Evolutionary conservation across 345 rosid species (phyloP), one percentile per base, ranked within the genome.

Genomic region (Eucalyptus marginata): DNA sequence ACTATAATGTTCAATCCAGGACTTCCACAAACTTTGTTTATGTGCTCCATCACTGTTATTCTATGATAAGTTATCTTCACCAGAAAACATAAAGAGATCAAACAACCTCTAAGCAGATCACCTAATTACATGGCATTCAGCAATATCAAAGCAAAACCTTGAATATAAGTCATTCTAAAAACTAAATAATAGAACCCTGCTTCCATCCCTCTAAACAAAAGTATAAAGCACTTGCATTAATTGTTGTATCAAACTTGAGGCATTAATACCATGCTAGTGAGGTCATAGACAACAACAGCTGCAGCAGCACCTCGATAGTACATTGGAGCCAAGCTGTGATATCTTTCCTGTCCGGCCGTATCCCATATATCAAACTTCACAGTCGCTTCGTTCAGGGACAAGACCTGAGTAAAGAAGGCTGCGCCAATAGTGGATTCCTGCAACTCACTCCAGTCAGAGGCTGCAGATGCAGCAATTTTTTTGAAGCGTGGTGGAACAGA

Each of bases 321-420:
- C 96, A 96, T 95, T 6, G 98, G 98, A 90, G 98, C 97, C 93
- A 96, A 93, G 91, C 98, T 95, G 89, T 95, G 95, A 90, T 96
- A 96, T 56, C 98, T 89, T 89, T 96, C 98, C 92, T 96, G 98
- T 54, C 97, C 98, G 33, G 98, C 97, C 4, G 96, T 95, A 90
- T 96, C 97, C 97, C 98, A 96, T 92, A 95, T 93, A 87, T 96
- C 98, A 91, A 96, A 96, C 90, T 96, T 96, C 84, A 96, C 86
- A 36, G 96, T 94, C 27, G 92, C 95, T 89, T 95, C 96, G 68
- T 93, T 94, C 86, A 96, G 84, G 25, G 96, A 94, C 90, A 96
- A 71, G 90, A 96, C 96, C 92, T 95, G 96, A 87, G 96, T 96
- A 93, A 96, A 94, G 93, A 95, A 96, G 80, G 98, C 98, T 27